These are phyloP conservation scores for Hymenoscyphus albidus DNA, from an alignment of 2,329 filamentous ascomycete genomes.

Conservation along the genomic window DNA sequence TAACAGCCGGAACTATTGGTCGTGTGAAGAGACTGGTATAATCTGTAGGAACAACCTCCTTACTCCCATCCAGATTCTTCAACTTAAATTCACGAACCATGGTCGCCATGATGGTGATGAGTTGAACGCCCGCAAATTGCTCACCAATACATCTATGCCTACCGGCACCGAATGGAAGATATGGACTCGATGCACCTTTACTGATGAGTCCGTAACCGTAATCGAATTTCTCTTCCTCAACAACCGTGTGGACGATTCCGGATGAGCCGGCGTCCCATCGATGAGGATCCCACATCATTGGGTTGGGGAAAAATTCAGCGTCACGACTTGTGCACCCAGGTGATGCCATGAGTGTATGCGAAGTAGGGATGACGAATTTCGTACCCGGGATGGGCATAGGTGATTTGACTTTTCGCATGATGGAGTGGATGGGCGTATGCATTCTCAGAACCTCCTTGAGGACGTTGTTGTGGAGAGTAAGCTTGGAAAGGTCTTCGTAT, in stretches of 20 bases:
- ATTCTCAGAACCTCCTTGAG: slow-evolving; percentile 90
- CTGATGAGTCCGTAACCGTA: slow-evolving; percentile 91
- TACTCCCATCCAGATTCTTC: slow-evolving; percentile 67
- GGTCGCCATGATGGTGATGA: slow-evolving; percentile 78
- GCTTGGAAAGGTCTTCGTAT: slow-evolving; percentile 73
- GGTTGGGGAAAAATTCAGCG: slow-evolving; percentile 74
- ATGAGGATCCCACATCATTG: slow-evolving; percentile 81
- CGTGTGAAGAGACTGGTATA: slow-evolving; percentile 70
- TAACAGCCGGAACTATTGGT: slow-evolving; percentile 64
- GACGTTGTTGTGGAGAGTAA: slow-evolving; percentile 78
- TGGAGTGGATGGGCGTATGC: slow-evolving; percentile 90
- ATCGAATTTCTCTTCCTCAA: slow-evolving; percentile 73
- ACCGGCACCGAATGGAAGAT: slow-evolving; percentile 90
- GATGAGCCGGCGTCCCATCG: slow-evolving; percentile 72
- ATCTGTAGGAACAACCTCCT: slow-evolving; percentile 64
- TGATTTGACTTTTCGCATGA: slow-evolving; percentile 86
- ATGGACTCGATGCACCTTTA: slow-evolving; percentile 86
- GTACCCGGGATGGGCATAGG: slow-evolving; percentile 82
- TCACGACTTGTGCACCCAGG: slow-evolving; percentile 77
- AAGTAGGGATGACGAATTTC: slow-evolving; percentile 75
- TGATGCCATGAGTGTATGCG: slow-evolving; percentile 77
- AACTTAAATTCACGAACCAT: slow-evolving; percentile 79
- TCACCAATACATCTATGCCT: slow-evolving; percentile 94
- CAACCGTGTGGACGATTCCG: slow-evolving; percentile 49
- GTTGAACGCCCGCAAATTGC: slow-evolving; percentile 90